Percentiles rank a stretch among this genome's conserved stretches.
Evolutionary conservation across 352 stramenopile species (phyloP).

Genomic region (Globisporangium uncinulatum): DNA sequence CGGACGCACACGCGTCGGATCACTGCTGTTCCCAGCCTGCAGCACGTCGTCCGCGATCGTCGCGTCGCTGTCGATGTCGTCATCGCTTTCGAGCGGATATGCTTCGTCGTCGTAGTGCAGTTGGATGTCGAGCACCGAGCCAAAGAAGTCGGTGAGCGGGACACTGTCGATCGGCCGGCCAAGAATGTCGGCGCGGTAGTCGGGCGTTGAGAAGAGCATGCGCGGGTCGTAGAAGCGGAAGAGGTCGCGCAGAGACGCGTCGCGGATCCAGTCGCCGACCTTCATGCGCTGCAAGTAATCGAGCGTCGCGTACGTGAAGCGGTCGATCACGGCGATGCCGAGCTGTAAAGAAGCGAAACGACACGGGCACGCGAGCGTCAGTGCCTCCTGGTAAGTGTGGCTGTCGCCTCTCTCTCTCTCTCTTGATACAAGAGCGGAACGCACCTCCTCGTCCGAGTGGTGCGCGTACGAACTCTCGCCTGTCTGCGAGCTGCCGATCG

Average conservation of each 20-base stretch:
- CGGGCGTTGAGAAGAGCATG: constrained; percentile 78
- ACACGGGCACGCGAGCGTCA: not conserved
- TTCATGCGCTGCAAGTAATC: constrained; percentile 87
- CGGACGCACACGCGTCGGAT: not conserved
- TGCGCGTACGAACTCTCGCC: constrained; percentile 96
- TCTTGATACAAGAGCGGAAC: not conserved
- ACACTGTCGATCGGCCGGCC: constrained; percentile 62
- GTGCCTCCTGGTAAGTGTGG: not conserved
- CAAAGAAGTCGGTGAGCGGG: constrained; percentile 87
- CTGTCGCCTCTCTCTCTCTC: too few relatives aligned
- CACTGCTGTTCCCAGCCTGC: not conserved
- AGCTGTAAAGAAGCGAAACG: constrained; percentile 26
- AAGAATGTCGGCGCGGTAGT: constrained; percentile 72
- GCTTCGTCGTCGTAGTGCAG: constrained; percentile 66
- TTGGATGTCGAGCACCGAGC: constrained; percentile 78
- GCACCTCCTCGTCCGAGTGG: constrained; percentile 74
- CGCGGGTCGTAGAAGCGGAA: constrained; percentile 82
- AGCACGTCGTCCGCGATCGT: not conserved
- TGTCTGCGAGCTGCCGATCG: constrained; percentile 88
- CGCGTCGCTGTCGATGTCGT: not conserved
- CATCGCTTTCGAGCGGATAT: constrained; percentile 55
- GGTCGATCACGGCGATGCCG: constrained; percentile 84
- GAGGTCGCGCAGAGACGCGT: constrained; percentile 55
- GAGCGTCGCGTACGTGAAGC: constrained; percentile 86
- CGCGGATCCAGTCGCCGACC: constrained; percentile 63